These are phyloP conservation scores for Beta lomatogona DNA, from an alignment of 179 eudicot genomes.

Conservation along the genomic window DNA sequence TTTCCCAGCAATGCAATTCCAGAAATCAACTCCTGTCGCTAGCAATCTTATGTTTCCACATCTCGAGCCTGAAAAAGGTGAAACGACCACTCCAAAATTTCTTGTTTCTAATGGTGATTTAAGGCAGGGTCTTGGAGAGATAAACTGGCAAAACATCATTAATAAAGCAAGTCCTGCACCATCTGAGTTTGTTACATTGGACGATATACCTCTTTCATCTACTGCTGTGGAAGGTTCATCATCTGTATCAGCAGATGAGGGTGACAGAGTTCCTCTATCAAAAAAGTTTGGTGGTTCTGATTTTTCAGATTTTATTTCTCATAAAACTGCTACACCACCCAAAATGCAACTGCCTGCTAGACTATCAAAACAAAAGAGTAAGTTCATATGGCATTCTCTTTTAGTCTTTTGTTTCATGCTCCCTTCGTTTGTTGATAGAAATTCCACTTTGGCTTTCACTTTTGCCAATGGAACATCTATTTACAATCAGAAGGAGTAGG, in stretches of 20 bases:
- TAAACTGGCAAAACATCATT: conserved; percentile 39
- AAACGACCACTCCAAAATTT: conserved; percentile 28
- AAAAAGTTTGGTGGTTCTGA: conserved; percentile 22
- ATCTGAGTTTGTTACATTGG: conserved; percentile 39
- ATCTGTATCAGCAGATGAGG: conserved; percentile 26
- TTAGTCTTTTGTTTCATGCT: not conserved
- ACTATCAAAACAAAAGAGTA: conserved; percentile 42
- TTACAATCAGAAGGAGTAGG: no score
- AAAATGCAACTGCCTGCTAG: conserved; percentile 26
- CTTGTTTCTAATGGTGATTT: conserved; percentile 20
- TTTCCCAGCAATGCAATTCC: conserved; percentile 25
- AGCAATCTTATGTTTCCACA: conserved; percentile 31
- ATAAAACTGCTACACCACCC: conserved; percentile 18
- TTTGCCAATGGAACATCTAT: no score
- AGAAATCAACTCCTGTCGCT: conserved; percentile 23
- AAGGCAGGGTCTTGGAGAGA: conserved; percentile 35
- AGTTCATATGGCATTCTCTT: conserved; percentile 30
- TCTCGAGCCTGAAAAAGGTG: conserved; percentile 35
- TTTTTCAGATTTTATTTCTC: conserved; percentile 29
- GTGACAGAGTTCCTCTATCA: conserved; percentile 21
- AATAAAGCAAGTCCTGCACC: conserved; percentile 26
- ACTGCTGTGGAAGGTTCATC: conserved; percentile 21
- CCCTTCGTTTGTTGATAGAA: not conserved
- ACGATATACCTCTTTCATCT: conserved; percentile 42
- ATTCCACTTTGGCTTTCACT: no score